Conservation (phyloP, 257 asterid genomes). For the Cruciata laevipes region DNA sequence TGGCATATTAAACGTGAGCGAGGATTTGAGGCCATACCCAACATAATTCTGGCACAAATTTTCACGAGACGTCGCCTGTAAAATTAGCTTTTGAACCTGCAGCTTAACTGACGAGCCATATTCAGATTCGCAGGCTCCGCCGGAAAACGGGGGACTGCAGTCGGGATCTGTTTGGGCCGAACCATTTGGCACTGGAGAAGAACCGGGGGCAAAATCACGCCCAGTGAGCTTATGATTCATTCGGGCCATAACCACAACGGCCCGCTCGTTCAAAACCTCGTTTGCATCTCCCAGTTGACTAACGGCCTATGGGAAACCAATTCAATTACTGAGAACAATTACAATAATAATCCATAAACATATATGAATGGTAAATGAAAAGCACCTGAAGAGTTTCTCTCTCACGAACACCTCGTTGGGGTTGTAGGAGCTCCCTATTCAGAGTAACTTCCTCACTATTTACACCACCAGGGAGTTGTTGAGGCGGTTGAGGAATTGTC, state of each 20-base stretch:
- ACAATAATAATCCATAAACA: background rate
- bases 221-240: conserved; percentile 98
- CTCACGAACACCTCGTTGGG: conserved; percentile 86
- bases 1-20: background rate
- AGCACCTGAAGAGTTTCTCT: conserved; percentile 87
- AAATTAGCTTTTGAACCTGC: conserved; percentile 95
- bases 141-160: conserved; percentile 45
- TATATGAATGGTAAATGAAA: background rate
- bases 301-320: conserved; percentile 55
- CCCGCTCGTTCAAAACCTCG: conserved; percentile 92
- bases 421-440: conserved; percentile 63
- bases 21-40: conserved; percentile 50
- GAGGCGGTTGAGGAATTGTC: conserved; percentile 47
- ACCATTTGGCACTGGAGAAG: conserved; percentile 54
- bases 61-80: conserved; percentile 85
- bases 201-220: conserved; percentile 61
- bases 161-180: conserved; percentile 59
- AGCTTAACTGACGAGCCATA: conserved; percentile 86
- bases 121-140: conserved; percentile 79
- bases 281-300: conserved; percentile 97
- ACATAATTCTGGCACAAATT: conserved; percentile 96
- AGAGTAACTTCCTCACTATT: conserved; percentile 59
- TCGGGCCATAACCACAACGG: conserved; percentile 94
- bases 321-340: conserved; percentile 6
- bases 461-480: conserved; percentile 54